Evolutionary conservation across 257 asterid species (phyloP), one percentile per base, ranked within the genome.

Genomic region (Capsicum rhomboideum): DNA sequence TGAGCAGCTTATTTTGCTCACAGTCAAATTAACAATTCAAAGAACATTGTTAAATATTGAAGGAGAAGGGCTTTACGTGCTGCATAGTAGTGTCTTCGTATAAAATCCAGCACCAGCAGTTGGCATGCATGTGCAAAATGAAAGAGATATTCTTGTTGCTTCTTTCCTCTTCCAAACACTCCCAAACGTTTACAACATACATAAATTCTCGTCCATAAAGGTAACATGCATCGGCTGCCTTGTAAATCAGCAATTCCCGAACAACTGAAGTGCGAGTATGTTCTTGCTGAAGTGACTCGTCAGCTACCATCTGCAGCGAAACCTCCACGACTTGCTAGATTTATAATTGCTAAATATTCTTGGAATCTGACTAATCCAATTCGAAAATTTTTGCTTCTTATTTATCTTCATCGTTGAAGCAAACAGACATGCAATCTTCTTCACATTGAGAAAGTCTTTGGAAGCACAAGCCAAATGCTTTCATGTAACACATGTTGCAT

Each of bases 241-340:
- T 96, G 86, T 85, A 87, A 6, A 94, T 89, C 82, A 91, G 44
- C 18, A 88, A 89, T 90, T 88, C 88, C 88, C 89, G 55, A 79
- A 94, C 96, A 56, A 92, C 99, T 95, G 97, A 23, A 11, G 64
- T 37, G 18, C 69, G 66, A 91, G 91, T 74, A 83, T 91, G 77
- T 77, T 86, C 77, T 82, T 82, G 31, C 87, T 85, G 87, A 92
- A 96, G 88, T 94, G 97, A 80, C 95, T 97, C 40, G 83, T 87
- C 87, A 85, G 84, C 98, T 98, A 96, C 98, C 99, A 94, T 85
- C 90, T 90, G 90, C 90, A 90, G 23, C 97, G 96, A 6, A 94
- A 86, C 87, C 89, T 91, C 99, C 98, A 96, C 6, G 79, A 31
- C 63, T 85, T 80, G 83, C 88, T 84, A 78, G 94, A 86, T 77